These are phyloP conservation scores for Sequoiadendron giganteum DNA, from an alignment of 75 land plant genomes.

Conservation along the genomic window DNA sequence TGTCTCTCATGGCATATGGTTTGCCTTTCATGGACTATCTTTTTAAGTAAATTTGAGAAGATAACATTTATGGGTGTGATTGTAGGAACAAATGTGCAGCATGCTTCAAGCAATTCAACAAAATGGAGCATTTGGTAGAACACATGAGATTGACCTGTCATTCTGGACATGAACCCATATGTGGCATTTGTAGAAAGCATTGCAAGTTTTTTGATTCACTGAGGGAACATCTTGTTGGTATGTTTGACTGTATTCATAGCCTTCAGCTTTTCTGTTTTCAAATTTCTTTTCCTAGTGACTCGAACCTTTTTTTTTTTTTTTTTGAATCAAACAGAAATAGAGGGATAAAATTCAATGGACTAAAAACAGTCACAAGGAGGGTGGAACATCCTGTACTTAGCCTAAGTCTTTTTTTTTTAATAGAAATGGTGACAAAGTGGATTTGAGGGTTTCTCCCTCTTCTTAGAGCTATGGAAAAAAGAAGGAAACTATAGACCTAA, in stretches of 20 bases:
- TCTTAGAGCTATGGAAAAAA: not conserved
- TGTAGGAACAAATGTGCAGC: conserved; percentile 72
- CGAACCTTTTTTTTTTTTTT: not conserved
- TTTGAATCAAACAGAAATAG: not conserved
- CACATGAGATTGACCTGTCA: conserved; percentile 75
- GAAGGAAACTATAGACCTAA: not conserved
- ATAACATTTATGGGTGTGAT: not conserved
- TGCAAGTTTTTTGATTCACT: conserved; percentile 78
- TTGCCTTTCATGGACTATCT: not conserved
- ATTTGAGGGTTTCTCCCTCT: not conserved
- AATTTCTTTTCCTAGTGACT: not conserved
- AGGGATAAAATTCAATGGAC: not conserved
- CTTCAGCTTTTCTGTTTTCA: not conserved
- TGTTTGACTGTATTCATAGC: not conserved
- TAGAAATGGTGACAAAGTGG: not conserved
- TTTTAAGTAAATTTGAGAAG: not conserved
- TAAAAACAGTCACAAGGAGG: not conserved
- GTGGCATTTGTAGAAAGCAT: conserved; percentile 67
- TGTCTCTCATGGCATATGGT: not conserved
- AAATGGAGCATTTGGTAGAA: conserved; percentile 53
- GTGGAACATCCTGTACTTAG: not conserved
- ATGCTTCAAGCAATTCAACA: conserved; percentile 77
- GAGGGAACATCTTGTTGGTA: conserved; percentile 79
- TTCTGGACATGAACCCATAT: conserved; percentile 74
- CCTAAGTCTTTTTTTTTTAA: not conserved